These are phyloP conservation scores for Ganoderma lingzhi DNA, from an alignment of 1,284 basidiomycete genomes.

Conservation along the genomic window DNA sequence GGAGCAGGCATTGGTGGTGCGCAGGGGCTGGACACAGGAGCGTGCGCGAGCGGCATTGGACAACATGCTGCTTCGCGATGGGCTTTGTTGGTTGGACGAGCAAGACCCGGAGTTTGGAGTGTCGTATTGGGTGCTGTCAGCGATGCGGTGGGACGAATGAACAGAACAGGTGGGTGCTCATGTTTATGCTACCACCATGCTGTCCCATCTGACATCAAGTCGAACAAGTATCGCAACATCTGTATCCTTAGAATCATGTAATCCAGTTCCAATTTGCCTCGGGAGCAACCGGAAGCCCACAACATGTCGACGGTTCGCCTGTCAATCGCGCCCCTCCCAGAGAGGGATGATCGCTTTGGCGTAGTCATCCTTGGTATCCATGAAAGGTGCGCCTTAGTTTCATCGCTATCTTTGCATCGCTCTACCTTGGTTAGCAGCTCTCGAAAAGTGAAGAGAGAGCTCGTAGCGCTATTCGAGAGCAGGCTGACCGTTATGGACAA, in stretches of 20 bases:
- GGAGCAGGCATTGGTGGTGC: constrained; percentile 61
- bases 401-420: neutral
- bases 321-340: too few relatives aligned
- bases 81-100: constrained; percentile 94
- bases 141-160: constrained; percentile 79
- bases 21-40: constrained; percentile 81
- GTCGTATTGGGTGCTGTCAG: constrained; percentile 87
- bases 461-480: constrained; percentile 6
- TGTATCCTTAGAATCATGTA: neutral
- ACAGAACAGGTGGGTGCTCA: neutral
- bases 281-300: neutral
- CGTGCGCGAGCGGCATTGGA: constrained; percentile 83
- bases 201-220: neutral
- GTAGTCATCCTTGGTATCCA: too few relatives aligned
- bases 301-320: neutral
- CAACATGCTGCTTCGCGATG: constrained; percentile 91
- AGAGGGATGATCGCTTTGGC: too few relatives aligned
- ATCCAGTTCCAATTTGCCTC: neutral
- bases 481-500: constrained; percentile 19
- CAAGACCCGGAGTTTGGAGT: constrained; percentile 72
- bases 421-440: constrained; percentile 17
- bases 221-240: neutral
- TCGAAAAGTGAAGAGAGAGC: constrained; percentile 27
- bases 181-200: neutral
- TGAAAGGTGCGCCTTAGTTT: too few relatives aligned